Evolutionary conservation across 805 yeast genomes (phyloP).

Genomic region (Zygoascus bituminiphila): DNA sequence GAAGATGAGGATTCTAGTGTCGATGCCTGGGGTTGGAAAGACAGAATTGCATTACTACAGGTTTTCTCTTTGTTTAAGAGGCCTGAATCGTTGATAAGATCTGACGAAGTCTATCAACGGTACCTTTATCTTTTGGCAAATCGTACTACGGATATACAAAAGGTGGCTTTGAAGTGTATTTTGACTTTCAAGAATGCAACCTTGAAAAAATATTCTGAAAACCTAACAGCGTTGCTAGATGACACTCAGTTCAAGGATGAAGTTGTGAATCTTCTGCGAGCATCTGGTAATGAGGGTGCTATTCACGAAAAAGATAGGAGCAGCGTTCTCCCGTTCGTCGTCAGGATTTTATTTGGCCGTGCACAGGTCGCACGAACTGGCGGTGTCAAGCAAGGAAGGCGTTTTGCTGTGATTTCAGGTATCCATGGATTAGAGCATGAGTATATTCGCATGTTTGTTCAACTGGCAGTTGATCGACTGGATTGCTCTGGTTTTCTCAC

Average conservation of each 20-base stretch:
- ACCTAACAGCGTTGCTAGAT: conserved; percentile 66
- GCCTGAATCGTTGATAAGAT: conserved; percentile 44
- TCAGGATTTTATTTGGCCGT: conserved; percentile 79
- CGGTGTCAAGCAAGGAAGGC: conserved; percentile 64
- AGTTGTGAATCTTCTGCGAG: conserved; percentile 51
- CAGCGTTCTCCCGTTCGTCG: conserved; percentile 57
- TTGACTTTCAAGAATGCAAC: conserved; percentile 53
- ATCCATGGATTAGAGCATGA: conserved; percentile 29
- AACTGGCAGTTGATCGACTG: conserved; percentile 52
- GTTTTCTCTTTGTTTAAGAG: conserved; percentile 58
- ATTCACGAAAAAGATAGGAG: conserved; percentile 56
- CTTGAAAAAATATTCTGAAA: conserved; percentile 62
- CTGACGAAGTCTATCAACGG: conserved; percentile 46
- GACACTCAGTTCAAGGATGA: conserved; percentile 84
- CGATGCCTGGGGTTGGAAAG: conserved; percentile 21
- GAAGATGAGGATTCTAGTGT: conserved; percentile 9
- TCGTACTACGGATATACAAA: conserved; percentile 55
- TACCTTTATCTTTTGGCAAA: conserved; percentile 53
- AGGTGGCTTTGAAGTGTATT: conserved; percentile 60
- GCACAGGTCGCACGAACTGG: conserved; percentile 62
- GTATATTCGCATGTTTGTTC: conserved; percentile 51
- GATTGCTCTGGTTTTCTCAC: conserved; percentile 32
- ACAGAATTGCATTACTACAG: conserved; percentile 40
- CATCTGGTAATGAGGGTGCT: conserved; percentile 37
- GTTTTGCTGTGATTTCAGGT: conserved; percentile 34